Evolutionary conservation across 1,284 basidiomycete species (phyloP).

Genomic region (Volvariella surrecta): DNA sequence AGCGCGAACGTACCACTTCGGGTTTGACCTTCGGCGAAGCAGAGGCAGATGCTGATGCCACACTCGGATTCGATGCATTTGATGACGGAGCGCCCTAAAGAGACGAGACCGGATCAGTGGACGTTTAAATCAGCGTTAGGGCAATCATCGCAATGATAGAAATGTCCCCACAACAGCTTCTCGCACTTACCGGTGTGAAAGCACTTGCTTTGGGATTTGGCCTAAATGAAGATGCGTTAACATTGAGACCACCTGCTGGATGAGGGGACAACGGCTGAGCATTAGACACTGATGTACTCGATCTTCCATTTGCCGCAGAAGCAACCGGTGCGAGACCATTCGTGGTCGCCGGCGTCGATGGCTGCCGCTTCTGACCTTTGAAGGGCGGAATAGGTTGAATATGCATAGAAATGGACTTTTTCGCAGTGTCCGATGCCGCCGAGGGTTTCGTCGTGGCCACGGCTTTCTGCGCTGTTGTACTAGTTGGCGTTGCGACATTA

Average conservation of each 20-base stretch:
- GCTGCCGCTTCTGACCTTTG: conserved; percentile 48
- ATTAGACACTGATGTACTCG: conserved; percentile 21
- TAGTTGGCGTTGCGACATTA: conserved; percentile 21
- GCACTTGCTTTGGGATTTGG: conserved; percentile 74
- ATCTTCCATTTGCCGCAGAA: conserved; percentile 10
- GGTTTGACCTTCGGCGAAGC: conserved; percentile 54
- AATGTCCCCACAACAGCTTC: conserved; percentile 6
- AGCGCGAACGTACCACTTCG: conserved; percentile 31
- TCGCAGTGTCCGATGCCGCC: conserved; percentile 18
- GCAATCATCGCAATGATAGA: not conserved
- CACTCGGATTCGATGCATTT: conserved; percentile 19
- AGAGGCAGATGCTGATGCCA: conserved; percentile 35
- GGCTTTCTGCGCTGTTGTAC: conserved; percentile 18
- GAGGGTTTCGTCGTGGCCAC: conserved; percentile 23
- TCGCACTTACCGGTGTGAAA: conserved; percentile 64
- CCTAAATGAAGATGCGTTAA: conserved; percentile 73
- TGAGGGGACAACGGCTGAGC: conserved; percentile 30
- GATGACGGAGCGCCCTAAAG: conserved; percentile 40
- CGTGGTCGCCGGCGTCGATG: conserved; percentile 15
- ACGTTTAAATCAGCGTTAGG: too few relatives aligned
- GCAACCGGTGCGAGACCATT: conserved; percentile 14
- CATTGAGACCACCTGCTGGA: conserved; percentile 50
- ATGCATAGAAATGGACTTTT: conserved; percentile 48
- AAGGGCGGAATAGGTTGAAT: conserved; percentile 93
- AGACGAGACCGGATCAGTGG: too few relatives aligned